Conservation (phyloP, 1,284 basidiomycete genomes). For the Grifola frondosa region DNA sequence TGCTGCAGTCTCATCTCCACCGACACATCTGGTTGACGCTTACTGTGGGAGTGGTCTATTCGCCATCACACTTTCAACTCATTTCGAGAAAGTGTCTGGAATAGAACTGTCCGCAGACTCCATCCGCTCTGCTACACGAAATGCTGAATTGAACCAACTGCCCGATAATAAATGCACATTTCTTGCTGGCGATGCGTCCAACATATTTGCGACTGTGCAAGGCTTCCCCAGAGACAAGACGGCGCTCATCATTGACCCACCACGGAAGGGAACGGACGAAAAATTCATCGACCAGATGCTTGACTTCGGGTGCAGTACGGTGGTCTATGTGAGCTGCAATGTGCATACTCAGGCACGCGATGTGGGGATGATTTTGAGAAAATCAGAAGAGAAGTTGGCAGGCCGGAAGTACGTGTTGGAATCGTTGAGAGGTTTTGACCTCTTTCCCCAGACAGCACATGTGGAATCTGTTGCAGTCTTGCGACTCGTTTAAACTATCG, state of each 20-base stretch:
- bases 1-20: slow-evolving; percentile 22
- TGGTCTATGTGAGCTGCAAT: slow-evolving; percentile 95
- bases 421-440: slow-evolving; percentile 83
- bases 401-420: slow-evolving; percentile 67
- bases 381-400: slow-evolving; percentile 38
- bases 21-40: slow-evolving; percentile 87
- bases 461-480: slow-evolving; percentile 82
- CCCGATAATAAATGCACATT: slow-evolving; percentile 52
- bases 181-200: slow-evolving; percentile 66
- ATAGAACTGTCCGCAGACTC: slow-evolving; percentile 84
- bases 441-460: slow-evolving; percentile 94
- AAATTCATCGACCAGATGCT: slow-evolving; percentile 81
- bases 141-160: slow-evolving; percentile 76
- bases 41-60: slow-evolving; percentile 94
- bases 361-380: slow-evolving; percentile 67
- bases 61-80: slow-evolving; percentile 81
- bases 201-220: slow-evolving; percentile 65
- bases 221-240: slow-evolving; percentile 70
- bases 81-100: slow-evolving; percentile 82
- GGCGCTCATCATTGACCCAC: slow-evolving; percentile 83
- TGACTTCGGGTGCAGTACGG: slow-evolving; percentile 63
- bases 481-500: slow-evolving; percentile 33
- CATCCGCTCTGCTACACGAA: slow-evolving; percentile 79
- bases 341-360: slow-evolving; percentile 87
- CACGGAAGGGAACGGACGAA: slow-evolving; percentile 87